Percentiles rank a stretch among this genome's conserved stretches.
Conservation (phyloP, 2,329 filamentous ascomycete species). For the Fusarium domesticum region DNA sequence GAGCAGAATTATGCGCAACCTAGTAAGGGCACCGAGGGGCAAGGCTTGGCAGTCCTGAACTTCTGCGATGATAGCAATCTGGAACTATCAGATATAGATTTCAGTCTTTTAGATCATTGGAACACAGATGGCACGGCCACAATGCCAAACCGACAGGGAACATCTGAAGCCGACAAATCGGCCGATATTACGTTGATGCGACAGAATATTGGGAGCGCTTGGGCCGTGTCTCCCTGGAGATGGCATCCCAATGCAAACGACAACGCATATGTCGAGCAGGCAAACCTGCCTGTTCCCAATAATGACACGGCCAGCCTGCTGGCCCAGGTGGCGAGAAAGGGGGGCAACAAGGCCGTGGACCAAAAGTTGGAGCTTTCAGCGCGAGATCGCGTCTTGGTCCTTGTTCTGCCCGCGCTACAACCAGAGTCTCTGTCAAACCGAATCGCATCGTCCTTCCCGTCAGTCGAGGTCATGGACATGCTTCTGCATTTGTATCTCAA, state of each 20-base stretch:
- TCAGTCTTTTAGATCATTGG: constrained; percentile 49
- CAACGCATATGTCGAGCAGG: constrained; percentile 43
- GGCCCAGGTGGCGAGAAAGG: constrained; percentile 38
- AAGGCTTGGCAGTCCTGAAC: constrained; percentile 45
- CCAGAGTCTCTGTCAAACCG: constrained; percentile 47
- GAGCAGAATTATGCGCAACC: constrained; percentile 40
- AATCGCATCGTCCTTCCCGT: constrained; percentile 60
- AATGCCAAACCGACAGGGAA: constrained; percentile 20
- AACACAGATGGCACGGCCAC: constrained; percentile 40
- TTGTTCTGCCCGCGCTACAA: constrained; percentile 60
- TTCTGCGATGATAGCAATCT: constrained; percentile 50
- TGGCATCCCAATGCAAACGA: constrained; percentile 47
- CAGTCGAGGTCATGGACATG: constrained; percentile 57
- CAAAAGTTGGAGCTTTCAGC: constrained; percentile 46
- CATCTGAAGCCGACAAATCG: constrained; percentile 36
- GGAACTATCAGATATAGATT: constrained; percentile 52
- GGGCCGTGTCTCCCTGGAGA: constrained; percentile 51
- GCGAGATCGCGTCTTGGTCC: constrained; percentile 61
- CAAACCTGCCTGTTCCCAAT: constrained; percentile 43
- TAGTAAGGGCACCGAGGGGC: constrained; percentile 37
- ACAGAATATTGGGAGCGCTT: constrained; percentile 46
- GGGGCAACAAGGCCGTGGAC: constrained; percentile 39
- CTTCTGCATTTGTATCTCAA: constrained; percentile 60
- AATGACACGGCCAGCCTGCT: constrained; percentile 38
- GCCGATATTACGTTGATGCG: constrained; percentile 46